A percentile compares a stretch with the other conserved stretches of the same genome.
Evolutionary conservation across 345 rosid species (phyloP).

Genomic region (Eucalyptus pauciflora): DNA sequence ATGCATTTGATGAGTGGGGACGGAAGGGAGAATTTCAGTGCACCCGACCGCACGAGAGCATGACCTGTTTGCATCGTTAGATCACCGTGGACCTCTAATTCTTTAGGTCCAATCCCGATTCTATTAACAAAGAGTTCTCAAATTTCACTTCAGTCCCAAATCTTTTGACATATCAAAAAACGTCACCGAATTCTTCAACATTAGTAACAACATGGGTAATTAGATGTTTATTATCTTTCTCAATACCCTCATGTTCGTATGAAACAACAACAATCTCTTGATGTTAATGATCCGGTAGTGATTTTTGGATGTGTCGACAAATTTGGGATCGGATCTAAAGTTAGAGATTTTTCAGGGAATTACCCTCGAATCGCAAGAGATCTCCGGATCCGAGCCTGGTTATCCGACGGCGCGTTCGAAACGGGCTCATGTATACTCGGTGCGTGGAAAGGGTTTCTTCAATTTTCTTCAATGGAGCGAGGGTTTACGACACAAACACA

Average conservation of each 20-base stretch:
- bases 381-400: rapidly evolving
- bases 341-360: background rate
- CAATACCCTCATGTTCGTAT: rapidly evolving
- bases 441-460: background rate
- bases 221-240: background rate
- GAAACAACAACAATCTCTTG: background rate
- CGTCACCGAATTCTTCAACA: background rate
- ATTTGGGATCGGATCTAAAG: background rate
- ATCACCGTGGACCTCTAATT: background rate
- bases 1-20: background rate
- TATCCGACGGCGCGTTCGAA: rapidly evolving
- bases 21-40: background rate
- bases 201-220: background rate
- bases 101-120: background rate
- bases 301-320: background rate
- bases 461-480: background rate
- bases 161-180: rapidly evolving
- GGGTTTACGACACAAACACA: background rate
- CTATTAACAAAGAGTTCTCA: background rate
- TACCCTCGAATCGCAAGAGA: background rate
- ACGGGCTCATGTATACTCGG: background rate
- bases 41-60: background rate
- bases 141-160: background rate
- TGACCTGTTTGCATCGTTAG: background rate
- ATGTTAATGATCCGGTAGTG: background rate